Percentiles rank a stretch among this genome's conserved stretches.
Conservation (phyloP, 768 basidiomycete genomes). For the Termitomyces sp. region DNA sequence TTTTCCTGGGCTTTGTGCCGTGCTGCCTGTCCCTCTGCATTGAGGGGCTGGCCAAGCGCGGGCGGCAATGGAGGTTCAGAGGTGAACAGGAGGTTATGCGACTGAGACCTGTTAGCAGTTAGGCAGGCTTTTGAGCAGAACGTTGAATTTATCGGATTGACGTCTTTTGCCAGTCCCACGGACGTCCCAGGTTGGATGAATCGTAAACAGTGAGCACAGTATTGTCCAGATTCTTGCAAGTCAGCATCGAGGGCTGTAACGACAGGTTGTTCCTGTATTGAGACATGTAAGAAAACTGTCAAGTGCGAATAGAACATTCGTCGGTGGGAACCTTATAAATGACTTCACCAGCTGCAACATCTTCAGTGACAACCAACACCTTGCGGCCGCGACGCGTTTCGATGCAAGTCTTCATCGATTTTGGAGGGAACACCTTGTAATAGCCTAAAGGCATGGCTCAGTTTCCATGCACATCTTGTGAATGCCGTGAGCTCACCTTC, state of each 20-base stretch:
- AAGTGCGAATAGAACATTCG: conserved; percentile 1
- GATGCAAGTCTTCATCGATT: conserved; percentile 63
- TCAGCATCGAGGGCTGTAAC: conserved; percentile 69
- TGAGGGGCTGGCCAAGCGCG: conserved; percentile 25
- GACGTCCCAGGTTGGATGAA: conserved; percentile 40
- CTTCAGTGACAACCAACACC: conserved; percentile 58
- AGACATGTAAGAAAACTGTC: conserved; percentile 1
- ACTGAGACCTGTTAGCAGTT: conserved; percentile 47
- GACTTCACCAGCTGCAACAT: conserved; percentile 63
- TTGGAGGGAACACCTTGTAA: conserved; percentile 72
- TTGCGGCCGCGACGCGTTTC: conserved; percentile 41
- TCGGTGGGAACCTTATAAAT: conserved; percentile 63
- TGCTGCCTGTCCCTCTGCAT: conserved; percentile 29
- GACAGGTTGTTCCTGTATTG: conserved; percentile 65
- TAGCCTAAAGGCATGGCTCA: conserved; percentile 46
- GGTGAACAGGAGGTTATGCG: conserved; percentile 67
- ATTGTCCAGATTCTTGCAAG: conserved; percentile 56
- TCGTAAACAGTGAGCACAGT: conserved; percentile 75
- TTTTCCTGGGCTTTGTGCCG: conserved; percentile 57
- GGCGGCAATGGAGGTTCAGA: conserved; percentile 55
- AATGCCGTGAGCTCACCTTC: conserved; percentile 59
- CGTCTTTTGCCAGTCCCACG: conserved; percentile 34
- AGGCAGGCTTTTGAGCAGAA: conserved; percentile 77
- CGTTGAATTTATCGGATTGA: conserved; percentile 49
- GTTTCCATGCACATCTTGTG: conserved; percentile 1